phyloP scores from a whole-genome alignment of 1,284 basidiomycete species.

The Lignosus rhinocerotis region DNA sequence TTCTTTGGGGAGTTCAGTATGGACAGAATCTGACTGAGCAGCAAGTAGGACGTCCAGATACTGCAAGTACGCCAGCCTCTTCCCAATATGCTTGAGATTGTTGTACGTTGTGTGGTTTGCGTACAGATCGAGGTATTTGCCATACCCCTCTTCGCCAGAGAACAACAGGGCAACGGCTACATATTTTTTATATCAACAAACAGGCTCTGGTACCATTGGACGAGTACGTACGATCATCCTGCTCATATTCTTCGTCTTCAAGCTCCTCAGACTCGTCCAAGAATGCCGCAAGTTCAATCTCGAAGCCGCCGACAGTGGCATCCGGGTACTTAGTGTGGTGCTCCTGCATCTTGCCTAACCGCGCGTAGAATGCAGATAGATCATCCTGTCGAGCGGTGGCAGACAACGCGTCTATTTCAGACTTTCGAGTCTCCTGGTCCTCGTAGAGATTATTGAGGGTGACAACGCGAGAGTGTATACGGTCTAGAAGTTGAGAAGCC shows the following conservation, averaged over 20 bases:
- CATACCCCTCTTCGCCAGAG: slow-evolving; percentile 94
- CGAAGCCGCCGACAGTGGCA: slow-evolving; percentile 75
- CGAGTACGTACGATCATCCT: slow-evolving; percentile 73
- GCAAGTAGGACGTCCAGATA: slow-evolving; percentile 84
- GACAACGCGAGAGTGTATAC: slow-evolving; percentile 71
- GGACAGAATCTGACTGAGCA: slow-evolving; percentile 56
- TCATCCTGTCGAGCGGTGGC: slow-evolving; percentile 65
- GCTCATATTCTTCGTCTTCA: slow-evolving; percentile 73
- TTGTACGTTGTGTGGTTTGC: slow-evolving; percentile 85
- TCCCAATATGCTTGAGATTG: slow-evolving; percentile 84
- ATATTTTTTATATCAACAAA: slow-evolving; percentile 15
- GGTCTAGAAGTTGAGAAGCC: slow-evolving; percentile 82
- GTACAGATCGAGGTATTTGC: slow-evolving; percentile 94
- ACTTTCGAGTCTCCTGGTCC: slow-evolving; percentile 66
- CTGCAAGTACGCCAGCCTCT: slow-evolving; percentile 84
- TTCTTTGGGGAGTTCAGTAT: slow-evolving; percentile 73
- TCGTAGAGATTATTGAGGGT: slow-evolving; percentile 73
- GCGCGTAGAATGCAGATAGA: slow-evolving; percentile 90
- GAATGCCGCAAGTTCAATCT: slow-evolving; percentile 79
- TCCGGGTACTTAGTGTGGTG: slow-evolving; percentile 96
- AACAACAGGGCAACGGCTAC: slow-evolving; percentile 86
- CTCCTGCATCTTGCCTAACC: slow-evolving; percentile 92
- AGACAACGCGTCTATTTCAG: slow-evolving; percentile 63
- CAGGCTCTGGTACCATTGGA: neutral
- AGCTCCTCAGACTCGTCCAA: slow-evolving; percentile 71